Evolutionary conservation across 2,329 filamentous ascomycete genomes (phyloP).

Genomic region (Epichloe scottii): DNA sequence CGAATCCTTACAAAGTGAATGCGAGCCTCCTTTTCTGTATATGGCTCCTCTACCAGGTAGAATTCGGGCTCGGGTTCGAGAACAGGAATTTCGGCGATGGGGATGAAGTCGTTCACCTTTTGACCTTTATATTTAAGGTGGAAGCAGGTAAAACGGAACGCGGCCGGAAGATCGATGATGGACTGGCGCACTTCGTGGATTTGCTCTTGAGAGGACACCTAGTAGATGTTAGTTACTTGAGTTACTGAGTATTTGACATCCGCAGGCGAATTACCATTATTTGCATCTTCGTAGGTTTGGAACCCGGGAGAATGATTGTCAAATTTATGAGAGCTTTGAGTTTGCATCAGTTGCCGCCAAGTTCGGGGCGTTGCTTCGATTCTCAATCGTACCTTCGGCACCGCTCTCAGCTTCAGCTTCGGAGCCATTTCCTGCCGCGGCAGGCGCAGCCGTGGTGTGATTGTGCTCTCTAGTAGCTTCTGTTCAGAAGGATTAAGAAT

Average conservation of each 20-base stretch:
- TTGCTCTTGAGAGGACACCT: slow-evolving; percentile 90
- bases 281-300: slow-evolving; percentile 59
- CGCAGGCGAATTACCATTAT: slow-evolving; percentile 54
- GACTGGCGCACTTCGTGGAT: slow-evolving; percentile 95
- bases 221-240: slow-evolving; percentile 1
- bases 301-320: slow-evolving; percentile 70
- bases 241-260: too few species aligned
- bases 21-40: slow-evolving; percentile 95
- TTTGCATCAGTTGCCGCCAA: background rate
- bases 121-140: slow-evolving; percentile 84
- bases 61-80: slow-evolving; percentile 68
- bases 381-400: slow-evolving; percentile 19
- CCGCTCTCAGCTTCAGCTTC: slow-evolving; percentile 20
- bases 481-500: background rate
- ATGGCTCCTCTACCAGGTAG: slow-evolving; percentile 79
- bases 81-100: slow-evolving; percentile 77
- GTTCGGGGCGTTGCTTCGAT: background rate
- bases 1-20: slow-evolving; percentile 86
- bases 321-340: slow-evolving; percentile 43
- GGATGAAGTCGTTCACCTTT: slow-evolving; percentile 89
- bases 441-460: slow-evolving; percentile 13
- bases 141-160: slow-evolving; percentile 97
- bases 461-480: slow-evolving; percentile 14
- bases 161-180: slow-evolving; percentile 82
- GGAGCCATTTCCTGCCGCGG: slow-evolving; percentile 12